These are phyloP conservation scores for Thielaviopsis ethacetica DNA, from an alignment of 2,329 filamentous ascomycete species.

Conservation along the genomic window DNA sequence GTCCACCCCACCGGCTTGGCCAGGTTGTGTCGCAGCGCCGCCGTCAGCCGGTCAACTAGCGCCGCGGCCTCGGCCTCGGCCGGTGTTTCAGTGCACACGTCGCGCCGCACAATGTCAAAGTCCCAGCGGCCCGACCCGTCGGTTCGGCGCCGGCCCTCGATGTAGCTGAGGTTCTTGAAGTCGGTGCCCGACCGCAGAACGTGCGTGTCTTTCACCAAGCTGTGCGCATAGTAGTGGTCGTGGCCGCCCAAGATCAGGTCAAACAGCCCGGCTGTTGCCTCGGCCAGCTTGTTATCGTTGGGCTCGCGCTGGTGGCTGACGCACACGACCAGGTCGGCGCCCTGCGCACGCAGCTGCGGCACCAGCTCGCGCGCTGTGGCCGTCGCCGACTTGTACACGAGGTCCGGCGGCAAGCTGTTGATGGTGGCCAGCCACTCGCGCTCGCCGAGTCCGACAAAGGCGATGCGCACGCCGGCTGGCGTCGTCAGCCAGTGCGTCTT, in stretches of 20 bases:
- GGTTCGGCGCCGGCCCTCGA: conserved; percentile 46
- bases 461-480: conserved; percentile 72
- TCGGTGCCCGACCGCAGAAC: conserved; percentile 78
- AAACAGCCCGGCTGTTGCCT: conserved; percentile 54
- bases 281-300: conserved; percentile 74
- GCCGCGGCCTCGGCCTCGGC: conserved; percentile 13
- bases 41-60: conserved; percentile 39
- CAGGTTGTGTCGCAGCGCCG: conserved; percentile 57
- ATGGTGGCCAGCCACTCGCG: conserved; percentile 82
- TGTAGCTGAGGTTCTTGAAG: conserved; percentile 82
- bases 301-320: conserved; percentile 77
- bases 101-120: conserved; percentile 58
- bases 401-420: conserved; percentile 64
- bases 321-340: conserved; percentile 69
- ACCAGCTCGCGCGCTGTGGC: conserved; percentile 61
- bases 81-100: conserved; percentile 52
- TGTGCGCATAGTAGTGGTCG: conserved; percentile 76
- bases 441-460: conserved; percentile 72
- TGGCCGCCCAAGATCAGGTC: conserved; percentile 82
- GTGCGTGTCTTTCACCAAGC: conserved; percentile 61
- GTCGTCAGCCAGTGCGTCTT: conserved; percentile 63
- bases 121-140: conserved; percentile 44
- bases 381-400: conserved; percentile 67
- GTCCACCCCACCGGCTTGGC: conserved; percentile 77
- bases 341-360: conserved; percentile 54